Conservation (phyloP, 805 yeast species). For the Lipomyces mesembrius region DNA sequence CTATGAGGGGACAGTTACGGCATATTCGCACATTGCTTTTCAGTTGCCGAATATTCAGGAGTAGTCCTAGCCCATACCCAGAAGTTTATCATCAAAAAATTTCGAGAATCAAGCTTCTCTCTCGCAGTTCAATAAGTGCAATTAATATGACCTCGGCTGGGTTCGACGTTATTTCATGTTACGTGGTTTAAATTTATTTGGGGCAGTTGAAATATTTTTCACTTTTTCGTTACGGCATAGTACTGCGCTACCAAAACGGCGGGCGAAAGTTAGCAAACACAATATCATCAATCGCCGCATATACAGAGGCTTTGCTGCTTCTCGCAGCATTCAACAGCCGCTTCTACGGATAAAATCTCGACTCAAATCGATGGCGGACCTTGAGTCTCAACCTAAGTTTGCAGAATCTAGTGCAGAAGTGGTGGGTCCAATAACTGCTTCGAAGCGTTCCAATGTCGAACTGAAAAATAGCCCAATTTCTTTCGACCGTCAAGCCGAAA, state of each 20-base stretch:
- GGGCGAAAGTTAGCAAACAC: not conserved
- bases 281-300: not conserved
- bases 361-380: not conserved
- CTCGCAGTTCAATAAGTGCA: no score
- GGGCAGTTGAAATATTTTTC: not conserved
- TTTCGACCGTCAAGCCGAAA: not conserved
- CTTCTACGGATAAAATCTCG: constrained; percentile 2
- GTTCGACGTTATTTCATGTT: not conserved
- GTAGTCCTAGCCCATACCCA: not conserved
- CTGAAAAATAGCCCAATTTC: not conserved
- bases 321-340: not conserved
- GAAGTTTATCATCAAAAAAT: not conserved
- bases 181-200: not conserved
- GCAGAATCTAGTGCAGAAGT: not conserved
- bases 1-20: not conserved
- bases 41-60: not conserved
- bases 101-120: not conserved
- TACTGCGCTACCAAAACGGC: not conserved
- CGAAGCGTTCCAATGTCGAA: not conserved
- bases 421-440: not conserved
- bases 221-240: not conserved
- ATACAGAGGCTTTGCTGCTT: not conserved
- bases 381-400: not conserved
- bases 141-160: not conserved
- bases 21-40: not conserved